Evolutionary conservation across 805 yeast genomes (phyloP).

Genomic region (Candida montana): DNA sequence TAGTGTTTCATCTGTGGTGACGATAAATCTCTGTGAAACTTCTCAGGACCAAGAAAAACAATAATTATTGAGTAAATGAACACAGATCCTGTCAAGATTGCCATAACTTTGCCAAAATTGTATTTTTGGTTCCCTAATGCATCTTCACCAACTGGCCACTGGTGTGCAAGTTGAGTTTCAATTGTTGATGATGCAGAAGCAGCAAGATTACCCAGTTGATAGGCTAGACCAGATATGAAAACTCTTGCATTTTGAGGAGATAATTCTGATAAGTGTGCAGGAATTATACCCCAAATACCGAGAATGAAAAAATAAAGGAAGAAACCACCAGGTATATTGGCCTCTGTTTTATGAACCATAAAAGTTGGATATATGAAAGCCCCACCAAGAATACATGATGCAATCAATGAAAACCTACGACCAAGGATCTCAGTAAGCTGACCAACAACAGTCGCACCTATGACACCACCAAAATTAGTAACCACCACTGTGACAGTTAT

Average conservation of each 20-base stretch:
- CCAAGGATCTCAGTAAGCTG: slow-evolving; percentile 54
- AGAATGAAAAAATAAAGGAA: slow-evolving; percentile 60
- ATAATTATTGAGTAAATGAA: slow-evolving; percentile 47
- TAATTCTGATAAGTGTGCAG: slow-evolving; percentile 60
- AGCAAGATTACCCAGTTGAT: slow-evolving; percentile 70
- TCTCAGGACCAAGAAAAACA: slow-evolving; percentile 55
- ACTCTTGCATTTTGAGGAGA: slow-evolving; percentile 62
- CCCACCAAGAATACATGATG: slow-evolving; percentile 51
- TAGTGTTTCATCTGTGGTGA: slow-evolving; percentile 27
- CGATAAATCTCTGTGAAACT: slow-evolving; percentile 32
- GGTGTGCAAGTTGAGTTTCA: slow-evolving; percentile 54
- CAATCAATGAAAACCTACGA: slow-evolving; percentile 51
- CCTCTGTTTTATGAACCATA: slow-evolving; percentile 29
- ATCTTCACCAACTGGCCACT: slow-evolving; percentile 44
- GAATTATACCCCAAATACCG: slow-evolving; percentile 73
- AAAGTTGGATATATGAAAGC: slow-evolving; percentile 60
- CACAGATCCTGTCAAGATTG: slow-evolving; percentile 63
- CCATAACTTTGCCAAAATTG: slow-evolving; percentile 67
- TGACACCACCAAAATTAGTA: slow-evolving; percentile 60
- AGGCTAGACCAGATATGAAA: slow-evolving; percentile 54
- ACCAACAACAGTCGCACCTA: slow-evolving; percentile 57
- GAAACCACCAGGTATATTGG: slow-evolving; percentile 55
- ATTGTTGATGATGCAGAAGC: slow-evolving; percentile 69
- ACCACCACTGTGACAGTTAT: slow-evolving; percentile 57
- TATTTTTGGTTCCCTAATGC: slow-evolving; percentile 26